Base-by-base conservation (phyloP, 164 flowering plant species). In the Vitis cinerea region DNA sequence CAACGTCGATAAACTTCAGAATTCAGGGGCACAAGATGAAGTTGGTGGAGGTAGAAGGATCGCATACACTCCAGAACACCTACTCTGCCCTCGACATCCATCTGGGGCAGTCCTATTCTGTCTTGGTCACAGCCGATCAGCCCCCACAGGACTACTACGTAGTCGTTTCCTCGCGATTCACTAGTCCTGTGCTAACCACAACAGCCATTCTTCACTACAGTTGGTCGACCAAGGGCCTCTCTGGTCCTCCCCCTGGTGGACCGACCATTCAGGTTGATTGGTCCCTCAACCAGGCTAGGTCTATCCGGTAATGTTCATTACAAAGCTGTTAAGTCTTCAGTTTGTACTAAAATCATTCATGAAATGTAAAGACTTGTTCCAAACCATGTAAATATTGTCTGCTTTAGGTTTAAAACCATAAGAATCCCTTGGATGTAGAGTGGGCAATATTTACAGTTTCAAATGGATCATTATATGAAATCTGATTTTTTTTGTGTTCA, bases 1-100 rank as follows among this genome's bases (percentile, higher is more conserved):
- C 94, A 2, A 86, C 94, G 48, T 93, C 98, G 6, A 78, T 96
- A 44, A 96, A 96, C 87, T 90, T 96, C 84, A 86, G 99, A 75
- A 96, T 96, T 68, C 90, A 91, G 53, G 97, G 97, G 4, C 99
- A 96, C 78, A 69, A 3, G 54, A 78, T 96, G 94, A 89, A 86
- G 75, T 80, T 96, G 64, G 86, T 93, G 0, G 98, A 96, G 80
- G 97, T 89, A 1, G 99, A 96, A 79, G 99, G 99, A 23, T 88
- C 99, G 0, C 99, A 96, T 73, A 96, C 99, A 2, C 70, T 93
- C 2, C 99, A 96, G 77, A 90, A 77, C 76, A 81, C 71, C 3
- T 96, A 91, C 70, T n/a, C 83, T 37, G 80, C 94, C 59, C 87
- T 96, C 8, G 99, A 96, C 76, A 65, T 96, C 69, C 99, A 96